Evolutionary conservation across 2,329 filamentous ascomycete species (phyloP), one percentile per base, ranked within the genome.

Genomic region (Alternaria tenuissima): DNA sequence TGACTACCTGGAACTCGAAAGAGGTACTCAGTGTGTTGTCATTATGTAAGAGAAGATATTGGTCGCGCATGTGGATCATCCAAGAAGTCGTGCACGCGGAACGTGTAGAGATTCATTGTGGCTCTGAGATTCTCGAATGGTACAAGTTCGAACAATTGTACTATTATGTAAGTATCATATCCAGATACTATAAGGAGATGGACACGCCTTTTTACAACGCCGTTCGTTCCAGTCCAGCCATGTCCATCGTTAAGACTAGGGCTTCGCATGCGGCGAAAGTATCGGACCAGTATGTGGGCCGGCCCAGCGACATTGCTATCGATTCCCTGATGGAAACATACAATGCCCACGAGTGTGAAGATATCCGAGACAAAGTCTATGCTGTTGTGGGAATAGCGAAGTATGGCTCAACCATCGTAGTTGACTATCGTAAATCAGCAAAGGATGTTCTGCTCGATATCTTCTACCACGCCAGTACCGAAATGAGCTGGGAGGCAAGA

Each of bases 1-100:
- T n/a, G 20, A 7, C 11, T 24, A 42, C 12, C 11, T 42, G 39
- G 39, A 46, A n/a, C 26, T 5, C 16, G 6, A 11, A 18, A 18
- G 24, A 32, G 32, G 16, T 3, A 3, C 8, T 4, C 5, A 8
- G 51, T 11, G 14, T 43, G 3, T 22, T 18, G 6, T 20, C 22
- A 24, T n/a, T 54, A 18, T 34, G 24, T 9, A 5, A 18, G 18
- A 54, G 28, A 39, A 14, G 9, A 28, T 54, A 38, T 34, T 38
- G 30, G 41, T n/a, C 24, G 4, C 41, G 52, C 4, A 34, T 54
- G n/a, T 54, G 41, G 52, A 46, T 54, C 16, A 18, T 54, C 7
- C 52, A 54, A 22, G 52, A 44, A 43, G 16, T 54, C 9, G 7
- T 46, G 11, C 18, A 38, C 7, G 28, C n/a, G 5, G 1, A 7